A percentile compares a stretch with the other conserved stretches of the same genome.
These are phyloP conservation scores for Penicillium digitatum DNA, from an alignment of 2,329 filamentous ascomycete species.

Conservation along the genomic window DNA sequence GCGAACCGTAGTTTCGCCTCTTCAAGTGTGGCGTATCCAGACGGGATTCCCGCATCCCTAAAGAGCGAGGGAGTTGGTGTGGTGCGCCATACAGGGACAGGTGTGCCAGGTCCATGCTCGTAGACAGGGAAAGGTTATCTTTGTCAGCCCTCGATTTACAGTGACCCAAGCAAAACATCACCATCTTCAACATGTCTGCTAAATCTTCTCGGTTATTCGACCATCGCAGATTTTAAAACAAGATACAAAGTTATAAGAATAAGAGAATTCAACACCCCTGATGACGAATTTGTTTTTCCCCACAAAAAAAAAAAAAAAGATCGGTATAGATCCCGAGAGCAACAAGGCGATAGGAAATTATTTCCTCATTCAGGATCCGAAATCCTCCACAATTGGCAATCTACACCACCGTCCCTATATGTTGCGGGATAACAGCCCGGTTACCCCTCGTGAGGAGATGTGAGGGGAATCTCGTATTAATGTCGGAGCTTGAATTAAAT, in stretches of 20 bases:
- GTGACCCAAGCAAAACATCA: background rate
- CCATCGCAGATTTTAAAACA: background rate
- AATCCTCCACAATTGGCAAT: background rate
- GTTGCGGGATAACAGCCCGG: background rate
- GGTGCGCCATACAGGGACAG: too few relatives aligned
- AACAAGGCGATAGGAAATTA: background rate
- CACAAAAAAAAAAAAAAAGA: background rate
- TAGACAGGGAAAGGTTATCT: too few relatives aligned
- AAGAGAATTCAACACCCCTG: background rate
- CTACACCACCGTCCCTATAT: background rate
- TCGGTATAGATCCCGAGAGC: background rate
- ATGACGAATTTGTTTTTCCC: background rate
- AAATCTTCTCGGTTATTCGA: too few relatives aligned
- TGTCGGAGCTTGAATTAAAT: background rate
- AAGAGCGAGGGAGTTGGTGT: too few relatives aligned
- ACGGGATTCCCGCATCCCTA: too few relatives aligned
- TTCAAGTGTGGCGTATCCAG: too few relatives aligned
- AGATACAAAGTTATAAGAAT: background rate
- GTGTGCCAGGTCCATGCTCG: background rate
- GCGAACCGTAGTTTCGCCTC: too few relatives aligned
- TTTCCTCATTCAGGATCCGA: slow-evolving; percentile 1
- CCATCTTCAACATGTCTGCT: background rate
- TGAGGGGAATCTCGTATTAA: background rate
- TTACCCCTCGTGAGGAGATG: background rate
- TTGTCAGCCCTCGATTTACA: background rate